These are phyloP conservation scores for Hibiscus mutabilis DNA, from an alignment of 345 rosid species.

Conservation along the genomic window DNA sequence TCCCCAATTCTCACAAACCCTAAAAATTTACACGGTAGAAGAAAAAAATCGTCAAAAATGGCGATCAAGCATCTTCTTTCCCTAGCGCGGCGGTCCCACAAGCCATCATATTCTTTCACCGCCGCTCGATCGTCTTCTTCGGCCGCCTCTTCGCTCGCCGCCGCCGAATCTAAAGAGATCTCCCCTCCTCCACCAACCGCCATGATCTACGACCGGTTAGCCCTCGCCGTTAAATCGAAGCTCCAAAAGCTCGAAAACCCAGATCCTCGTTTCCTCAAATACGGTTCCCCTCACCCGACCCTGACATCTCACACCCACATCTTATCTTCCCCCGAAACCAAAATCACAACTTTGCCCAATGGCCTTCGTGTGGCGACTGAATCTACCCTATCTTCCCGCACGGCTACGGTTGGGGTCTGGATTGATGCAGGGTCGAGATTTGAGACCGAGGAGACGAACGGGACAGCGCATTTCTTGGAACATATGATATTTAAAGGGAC, in stretches of 20 bases:
- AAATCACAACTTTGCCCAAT: constrained; percentile 72
- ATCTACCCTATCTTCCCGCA: constrained; percentile 64
- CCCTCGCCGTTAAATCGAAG: constrained; percentile 53
- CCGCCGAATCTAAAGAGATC: constrained; percentile 18
- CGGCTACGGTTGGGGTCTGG: constrained; percentile 99
- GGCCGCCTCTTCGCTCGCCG: constrained; percentile 31
- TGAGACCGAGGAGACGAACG: constrained; percentile 82
- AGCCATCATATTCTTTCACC: constrained; percentile 18
- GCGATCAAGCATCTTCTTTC: constrained; percentile 42
- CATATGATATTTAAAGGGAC: constrained; percentile 99
- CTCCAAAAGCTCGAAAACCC: constrained; percentile 67
- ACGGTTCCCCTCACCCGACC: constrained; percentile 81
- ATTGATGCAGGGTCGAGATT: constrained; percentile 96
- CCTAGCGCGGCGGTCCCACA: constrained; percentile 55
- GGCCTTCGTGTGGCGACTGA: constrained; percentile 94
- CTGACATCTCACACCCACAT: constrained; percentile 62
- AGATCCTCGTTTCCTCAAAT: constrained; percentile 81
- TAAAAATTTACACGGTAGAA: neutral
- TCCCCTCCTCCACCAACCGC: constrained; percentile 51
- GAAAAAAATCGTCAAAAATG: constrained; percentile 26
- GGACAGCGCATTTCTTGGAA: constrained; percentile 95
- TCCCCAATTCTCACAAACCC: constrained; percentile 20
- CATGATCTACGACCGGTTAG: constrained; percentile 79
- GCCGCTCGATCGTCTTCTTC: constrained; percentile 40
- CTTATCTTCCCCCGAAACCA: constrained; percentile 84